Evolutionary conservation across 2,329 filamentous ascomycete genomes (phyloP), one percentile per base, ranked within the genome.

Genomic region (Claviceps maximensis): DNA sequence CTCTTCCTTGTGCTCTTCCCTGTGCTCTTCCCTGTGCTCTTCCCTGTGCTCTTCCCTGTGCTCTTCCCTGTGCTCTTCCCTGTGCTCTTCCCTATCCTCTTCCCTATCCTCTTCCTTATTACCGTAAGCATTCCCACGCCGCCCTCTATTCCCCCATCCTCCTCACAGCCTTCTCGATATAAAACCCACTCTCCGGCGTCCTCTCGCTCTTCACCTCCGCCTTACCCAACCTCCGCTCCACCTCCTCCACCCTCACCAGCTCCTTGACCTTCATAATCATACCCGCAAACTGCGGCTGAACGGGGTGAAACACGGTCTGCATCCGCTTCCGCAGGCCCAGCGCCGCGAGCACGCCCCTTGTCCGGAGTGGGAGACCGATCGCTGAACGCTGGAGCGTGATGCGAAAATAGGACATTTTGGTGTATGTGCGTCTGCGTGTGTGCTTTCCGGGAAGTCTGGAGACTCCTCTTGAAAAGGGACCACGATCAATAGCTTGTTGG

Each of bases 231-330:
- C 77, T 68, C 56, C 71, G 67, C 36, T 83, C 81, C 46, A 94
- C 88, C 71, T 95, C 89, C 59, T 82, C 74, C 38, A 95, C 89
- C 52, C 80, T 76, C 47, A 96, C 87, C 57, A 96, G 74, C 72
- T 96, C 90, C 75, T 96, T 96, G 61, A 96, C 89, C 69, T 86
- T 85, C 76, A 96, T 85, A 64, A 96, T 88, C 74, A 94, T 89
- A 65, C 90, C 90, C 10, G 90, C 90, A 57, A 88, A 82, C 60
- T 89, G 83, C 44, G 83, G 81, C 56, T 79, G 79, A 56, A 95
- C 89, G 40, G 87, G 86, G 70, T 95, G 86, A 76, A 94, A 95
- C 63, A 95, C 90, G 52, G 87, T 91, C 64, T 83, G 83, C 78
- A 84, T 83, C 63, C 90, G 86, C 67, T 86, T 87, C 62, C 84